Base-by-base conservation (phyloP, 2,329 filamentous ascomycete genomes). In the Penicillium sp. region DNA sequence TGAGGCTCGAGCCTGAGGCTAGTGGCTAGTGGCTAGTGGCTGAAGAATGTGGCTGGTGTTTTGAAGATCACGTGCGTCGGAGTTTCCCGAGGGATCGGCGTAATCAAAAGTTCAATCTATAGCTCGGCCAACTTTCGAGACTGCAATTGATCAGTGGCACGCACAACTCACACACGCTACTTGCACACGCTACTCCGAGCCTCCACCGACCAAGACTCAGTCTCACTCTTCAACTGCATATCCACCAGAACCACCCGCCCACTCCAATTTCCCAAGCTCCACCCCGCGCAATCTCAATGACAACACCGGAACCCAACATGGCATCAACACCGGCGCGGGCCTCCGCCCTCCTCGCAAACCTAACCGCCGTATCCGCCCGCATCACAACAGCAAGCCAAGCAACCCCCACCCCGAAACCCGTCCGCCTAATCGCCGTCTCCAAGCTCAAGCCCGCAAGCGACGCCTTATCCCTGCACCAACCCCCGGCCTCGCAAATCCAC, bases 391-490 rank as follows among this genome's bases (percentile, higher is more conserved):
- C 80, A 43, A 79, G 82, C 18, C 57, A 59, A 43, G 55, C 61
- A 39, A 45, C 58, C 34, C 51, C 50, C 52, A 64, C 54, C 47
- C 52, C 51, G 56, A 59, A 66, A 53, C 58, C 67, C 21, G 62
- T 73, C 42, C 88, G 94, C 44, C 83, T 99, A 38, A 92, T 99
- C 40, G 93, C 94, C 27, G 94, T 99, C 47, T 97, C 92, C 39
- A 99, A 99, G 76, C 82, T 97, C 62, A 97, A 99, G 77, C 93
- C 94, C 13, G 91, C 87, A 55, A 90, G 90, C 67, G 94, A 99
- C 73, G 89, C 99, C 66, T 81, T 96, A 52, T 88, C 92, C 29
- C 84, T 99, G 1, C 88, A 95, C 76, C 80, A 83, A 65, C 74
- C 80, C 0, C 79, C 82, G 1, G 72, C 77, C 29, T 73, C 77